Base-by-base conservation (phyloP, 1,284 basidiomycete genomes). In the Leccinum huronense region DNA sequence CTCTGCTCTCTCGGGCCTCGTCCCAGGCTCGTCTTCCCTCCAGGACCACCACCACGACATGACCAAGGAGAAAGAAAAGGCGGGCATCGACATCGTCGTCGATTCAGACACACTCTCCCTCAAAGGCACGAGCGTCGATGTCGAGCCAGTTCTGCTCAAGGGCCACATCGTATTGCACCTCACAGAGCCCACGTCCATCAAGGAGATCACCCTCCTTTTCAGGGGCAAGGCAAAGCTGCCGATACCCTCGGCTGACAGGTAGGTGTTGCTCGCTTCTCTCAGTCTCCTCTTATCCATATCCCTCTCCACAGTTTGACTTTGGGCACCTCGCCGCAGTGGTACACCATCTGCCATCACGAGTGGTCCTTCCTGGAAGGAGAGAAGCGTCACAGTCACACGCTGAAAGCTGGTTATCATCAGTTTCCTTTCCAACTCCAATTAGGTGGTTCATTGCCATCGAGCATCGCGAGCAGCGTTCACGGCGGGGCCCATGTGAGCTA, bases 401-500 rank as follows among this genome's bases (percentile, higher is more conserved):
- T 97, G 76, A 96, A 96, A 78, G 89, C 90, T n/a, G 93, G 93
- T 16, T 86, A 85, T 54, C 93, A 94, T 71, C 80, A 88, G 45
- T 97, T 97, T 77, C 94, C 94, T 34, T 96, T 96, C 79, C 89
- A 90, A 71, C 84, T 96, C 62, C 84, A 88, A 63, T 80, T 95
- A 30, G 92, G 93, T 33, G 92, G 91, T 58, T 86, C 87, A 10
- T 81, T 97, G 3, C 95, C 95, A 0, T 93, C 93, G 0, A 86
- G 85, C 51, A 77, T 96, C 45, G 75, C 80, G 59, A 90, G 90
- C 5, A 80, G 79, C 65, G 80, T 80, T 0, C 77, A 81, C 30
- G 84, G 86, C 14, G 84, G 86, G 48, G 91, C 90, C 1, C 83
- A 86, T 36, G 84, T 97, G 63, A 77, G 81, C 33, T 98, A 97